Evolutionary conservation across 2,329 filamentous ascomycete genomes (phyloP), one percentile per base, ranked within the genome.

Genomic region (Trichophyton schoenleinii): DNA sequence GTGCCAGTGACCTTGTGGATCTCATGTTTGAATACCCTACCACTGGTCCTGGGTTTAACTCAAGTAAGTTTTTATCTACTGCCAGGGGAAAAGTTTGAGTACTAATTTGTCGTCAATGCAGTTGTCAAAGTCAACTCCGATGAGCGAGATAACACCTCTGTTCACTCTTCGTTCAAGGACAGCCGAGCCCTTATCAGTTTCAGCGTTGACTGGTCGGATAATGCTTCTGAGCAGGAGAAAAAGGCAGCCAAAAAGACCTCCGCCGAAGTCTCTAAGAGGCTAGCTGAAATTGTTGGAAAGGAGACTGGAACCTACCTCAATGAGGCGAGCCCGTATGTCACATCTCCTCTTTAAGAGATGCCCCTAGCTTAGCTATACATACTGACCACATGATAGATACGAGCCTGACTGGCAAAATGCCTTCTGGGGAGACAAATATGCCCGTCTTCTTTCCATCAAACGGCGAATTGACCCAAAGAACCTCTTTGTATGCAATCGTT

Each of bases 401-500:
- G 70, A 73, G 61, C 69, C 67, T 3, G 65, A 72, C 49, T 69
- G 67, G 63, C 63, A 70, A 59, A 61, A 68, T 34, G 68, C 66
- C 1, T 72, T 71, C 49, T 72, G 65, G 61, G 67, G 70, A 0
- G 48, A 55, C 11, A 80, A 81, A 53, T 81, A 81, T 63, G 66
- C 71, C 13, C 71, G 72, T 1, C 68, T 82, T 2, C 64, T 77
- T 0, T 53, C 67, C 11, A 77, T 81, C 59, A 82, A 82, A 69
- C 70, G 71, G 11, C 52, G 64, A 0, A 67, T 79, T n/a, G 79
- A 82, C 63, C 79, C 79, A 0, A 61, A 69, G 0, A 78, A 79
- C 58, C 71, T 81, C 1, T 75, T 82, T 13, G 80, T 78, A 72
- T 81, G 79, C 61, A 65, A 73, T 11, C 73, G 77, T 0, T 81